phyloP scores from a whole-genome alignment of 352 stramenopile genomes.

The Blastocystis sp. region DNA sequence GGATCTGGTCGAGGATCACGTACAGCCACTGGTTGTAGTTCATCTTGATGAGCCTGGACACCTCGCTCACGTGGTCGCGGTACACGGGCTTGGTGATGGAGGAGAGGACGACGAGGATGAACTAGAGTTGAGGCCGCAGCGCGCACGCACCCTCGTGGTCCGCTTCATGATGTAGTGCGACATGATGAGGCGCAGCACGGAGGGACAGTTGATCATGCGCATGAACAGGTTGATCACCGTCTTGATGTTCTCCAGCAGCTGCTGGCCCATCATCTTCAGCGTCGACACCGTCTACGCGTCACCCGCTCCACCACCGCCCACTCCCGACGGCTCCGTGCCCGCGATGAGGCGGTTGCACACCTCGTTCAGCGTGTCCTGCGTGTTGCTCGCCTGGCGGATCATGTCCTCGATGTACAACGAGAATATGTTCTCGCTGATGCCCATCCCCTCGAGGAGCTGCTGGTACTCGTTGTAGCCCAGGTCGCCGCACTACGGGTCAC shows the following conservation, averaged over 20 bases:
- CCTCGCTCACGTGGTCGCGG: neutral
- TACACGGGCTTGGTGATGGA: conserved; percentile 44
- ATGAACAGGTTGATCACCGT: conserved; percentile 34
- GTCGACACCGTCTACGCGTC: neutral
- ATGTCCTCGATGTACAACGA: conserved; percentile 26
- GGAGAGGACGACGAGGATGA: conserved; percentile 20
- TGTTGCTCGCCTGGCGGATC: conserved; percentile 16
- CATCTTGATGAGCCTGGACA: neutral
- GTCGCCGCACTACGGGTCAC: conserved; percentile 29
- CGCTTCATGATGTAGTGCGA: neutral
- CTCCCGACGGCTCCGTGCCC: neutral
- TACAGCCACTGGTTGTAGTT: conserved; percentile 42
- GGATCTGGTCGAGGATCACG: conserved; percentile 6
- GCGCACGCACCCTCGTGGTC: neutral
- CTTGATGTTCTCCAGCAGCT: conserved; percentile 37
- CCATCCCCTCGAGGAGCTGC: neutral
- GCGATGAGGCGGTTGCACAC: neutral
- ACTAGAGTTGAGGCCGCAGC: neutral
- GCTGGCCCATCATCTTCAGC: conserved; percentile 8
- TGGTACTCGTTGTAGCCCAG: neutral
- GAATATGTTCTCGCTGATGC: neutral
- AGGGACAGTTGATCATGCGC: conserved; percentile 27
- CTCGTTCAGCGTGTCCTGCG: conserved; percentile 33
- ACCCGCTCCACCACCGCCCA: neutral
- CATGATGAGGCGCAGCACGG: neutral